phyloP scores from a whole-genome alignment of 441 rosid genomes.

The Erysimum cheiri region DNA sequence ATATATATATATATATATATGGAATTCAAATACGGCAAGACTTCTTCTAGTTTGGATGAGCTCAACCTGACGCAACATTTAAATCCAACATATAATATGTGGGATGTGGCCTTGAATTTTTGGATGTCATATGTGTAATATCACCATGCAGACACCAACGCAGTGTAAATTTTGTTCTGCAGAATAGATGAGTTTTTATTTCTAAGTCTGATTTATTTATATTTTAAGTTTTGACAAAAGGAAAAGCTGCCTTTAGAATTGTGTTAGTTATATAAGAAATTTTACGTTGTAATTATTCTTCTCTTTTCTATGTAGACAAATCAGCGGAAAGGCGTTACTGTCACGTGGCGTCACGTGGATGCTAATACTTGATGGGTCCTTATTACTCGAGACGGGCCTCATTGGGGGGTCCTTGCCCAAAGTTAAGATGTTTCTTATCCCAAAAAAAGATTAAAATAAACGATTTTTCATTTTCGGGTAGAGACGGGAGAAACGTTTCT shows the following conservation, averaged over 20 bases:
- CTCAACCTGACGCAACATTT: slow-evolving; percentile 31
- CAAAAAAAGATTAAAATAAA: too few relatives aligned
- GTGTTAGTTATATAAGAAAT: not conserved
- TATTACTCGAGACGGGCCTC: not conserved
- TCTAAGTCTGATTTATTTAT: not conserved
- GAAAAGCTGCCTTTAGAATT: not conserved
- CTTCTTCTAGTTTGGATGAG: slow-evolving; percentile 33
- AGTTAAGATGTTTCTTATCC: too few relatives aligned
- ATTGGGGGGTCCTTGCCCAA: too few relatives aligned
- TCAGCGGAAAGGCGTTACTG: not conserved
- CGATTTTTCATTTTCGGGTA: too few relatives aligned
- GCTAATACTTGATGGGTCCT: not conserved
- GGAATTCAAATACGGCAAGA: slow-evolving; percentile 31
- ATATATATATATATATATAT: too few relatives aligned
- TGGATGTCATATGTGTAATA: not conserved
- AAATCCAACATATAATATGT: not conserved
- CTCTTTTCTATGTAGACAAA: not conserved
- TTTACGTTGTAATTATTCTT: not conserved
- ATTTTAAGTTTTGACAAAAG: not conserved
- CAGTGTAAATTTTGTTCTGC: not conserved
- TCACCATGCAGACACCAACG: not conserved
- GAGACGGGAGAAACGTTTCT: too few relatives aligned
- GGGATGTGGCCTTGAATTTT: not conserved
- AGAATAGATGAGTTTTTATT: not conserved
- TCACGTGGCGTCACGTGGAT: slow-evolving; percentile 14